phyloP scores from a whole-genome alignment of 495 filamentous ascomycete genomes.

The Daldinia childiae region DNA sequence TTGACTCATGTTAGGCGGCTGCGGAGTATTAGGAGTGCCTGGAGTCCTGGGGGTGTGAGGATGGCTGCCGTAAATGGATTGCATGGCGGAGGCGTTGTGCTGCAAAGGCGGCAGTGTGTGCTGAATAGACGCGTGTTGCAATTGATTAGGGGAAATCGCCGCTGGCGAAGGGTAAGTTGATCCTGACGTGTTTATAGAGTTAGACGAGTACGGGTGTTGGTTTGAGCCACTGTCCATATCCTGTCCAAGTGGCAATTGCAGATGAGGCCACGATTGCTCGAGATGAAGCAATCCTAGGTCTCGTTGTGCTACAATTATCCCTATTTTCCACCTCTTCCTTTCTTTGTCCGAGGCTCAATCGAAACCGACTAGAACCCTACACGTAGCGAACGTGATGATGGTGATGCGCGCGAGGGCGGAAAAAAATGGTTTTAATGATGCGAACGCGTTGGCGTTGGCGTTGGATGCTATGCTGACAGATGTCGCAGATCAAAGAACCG shows the following conservation, averaged over 20 bases:
- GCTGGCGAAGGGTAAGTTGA: constrained; percentile 59
- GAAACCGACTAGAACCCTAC: constrained; percentile 19
- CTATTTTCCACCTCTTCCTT: constrained; percentile 23
- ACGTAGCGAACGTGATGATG: constrained; percentile 15
- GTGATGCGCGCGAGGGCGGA: constrained; percentile 30
- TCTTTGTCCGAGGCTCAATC: constrained; percentile 21
- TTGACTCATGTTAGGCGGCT: constrained; percentile 68
- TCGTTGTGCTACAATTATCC: constrained; percentile 28
- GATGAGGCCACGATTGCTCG: constrained; percentile 43
- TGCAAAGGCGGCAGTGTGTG: constrained; percentile 79
- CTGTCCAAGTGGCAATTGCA: constrained; percentile 36
- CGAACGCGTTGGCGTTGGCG: constrained; percentile 23
- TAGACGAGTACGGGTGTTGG: constrained; percentile 47
- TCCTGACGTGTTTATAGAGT: constrained; percentile 48
- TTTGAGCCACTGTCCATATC: constrained; percentile 50
- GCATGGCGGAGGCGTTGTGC: constrained; percentile 70
- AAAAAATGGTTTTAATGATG: constrained; percentile 2
- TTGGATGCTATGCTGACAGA: constrained; percentile 10
- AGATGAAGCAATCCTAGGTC: constrained; percentile 41
- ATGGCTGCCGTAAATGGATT: constrained; percentile 65
- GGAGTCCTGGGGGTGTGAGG: constrained; percentile 72
- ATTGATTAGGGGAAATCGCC: constrained; percentile 66
- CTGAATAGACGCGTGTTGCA: constrained; percentile 66
- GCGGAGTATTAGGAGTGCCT: constrained; percentile 68
- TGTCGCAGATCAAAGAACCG: constrained; percentile 28